Conservation (phyloP, 352 stramenopile species). For the Pelagophyceae sp. region DNA sequence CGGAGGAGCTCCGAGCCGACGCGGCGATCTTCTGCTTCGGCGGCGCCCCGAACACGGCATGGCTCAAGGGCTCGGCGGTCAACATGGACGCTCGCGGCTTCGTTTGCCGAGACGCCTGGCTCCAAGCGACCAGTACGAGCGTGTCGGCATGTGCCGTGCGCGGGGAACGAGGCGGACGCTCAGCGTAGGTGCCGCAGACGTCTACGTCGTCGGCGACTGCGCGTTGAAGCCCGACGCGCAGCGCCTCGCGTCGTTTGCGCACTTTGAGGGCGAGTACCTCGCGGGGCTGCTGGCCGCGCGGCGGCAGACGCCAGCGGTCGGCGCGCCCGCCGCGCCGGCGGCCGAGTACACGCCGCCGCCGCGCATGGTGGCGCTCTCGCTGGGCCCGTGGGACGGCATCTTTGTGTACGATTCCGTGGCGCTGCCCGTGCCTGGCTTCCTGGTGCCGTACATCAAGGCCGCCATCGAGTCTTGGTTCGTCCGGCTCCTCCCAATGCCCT, state of each 20-base stretch:
- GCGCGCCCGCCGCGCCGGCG: not conserved
- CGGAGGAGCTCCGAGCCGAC: not conserved
- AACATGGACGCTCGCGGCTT: not conserved
- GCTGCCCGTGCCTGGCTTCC: not conserved
- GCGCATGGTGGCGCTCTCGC: not conserved
- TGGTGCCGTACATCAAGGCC: not conserved
- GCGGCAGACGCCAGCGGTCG: too few species aligned
- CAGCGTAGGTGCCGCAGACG: too few species aligned
- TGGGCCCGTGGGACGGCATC: not conserved
- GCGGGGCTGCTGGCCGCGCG: not conserved
- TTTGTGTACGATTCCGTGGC: not conserved
- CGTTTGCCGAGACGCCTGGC: not conserved
- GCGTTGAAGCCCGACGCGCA: slow-evolving; percentile 1
- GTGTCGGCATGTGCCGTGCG: too few species aligned
- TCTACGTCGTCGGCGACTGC: slow-evolving; percentile 10
- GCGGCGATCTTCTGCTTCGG: not conserved
- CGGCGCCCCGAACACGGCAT: not conserved
- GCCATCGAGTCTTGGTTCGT: slow-evolving; percentile 7
- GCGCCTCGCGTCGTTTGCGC: slow-evolving; percentile 6
- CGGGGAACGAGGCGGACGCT: too few species aligned
- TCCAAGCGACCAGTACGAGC: too few species aligned
- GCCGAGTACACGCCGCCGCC: not conserved
- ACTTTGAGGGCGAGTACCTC: slow-evolving; percentile 13
- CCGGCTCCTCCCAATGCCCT: slow-evolving; percentile 7
- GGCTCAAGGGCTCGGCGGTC: not conserved